Evolutionary conservation across 2,329 filamentous ascomycete genomes (phyloP).

Genomic region (Talaromyces sp.): DNA sequence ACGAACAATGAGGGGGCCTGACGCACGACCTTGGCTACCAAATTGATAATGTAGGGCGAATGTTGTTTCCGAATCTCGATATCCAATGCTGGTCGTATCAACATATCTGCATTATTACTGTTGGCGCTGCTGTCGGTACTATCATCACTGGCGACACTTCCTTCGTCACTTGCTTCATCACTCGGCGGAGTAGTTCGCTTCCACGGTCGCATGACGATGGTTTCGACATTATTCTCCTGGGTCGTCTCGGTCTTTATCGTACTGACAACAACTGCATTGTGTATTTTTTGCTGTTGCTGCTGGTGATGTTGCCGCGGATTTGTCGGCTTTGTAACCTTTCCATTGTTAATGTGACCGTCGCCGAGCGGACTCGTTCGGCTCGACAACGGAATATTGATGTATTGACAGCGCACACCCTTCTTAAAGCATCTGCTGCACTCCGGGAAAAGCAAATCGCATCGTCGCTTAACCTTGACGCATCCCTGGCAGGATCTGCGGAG

Average conservation of each 20-base stretch:
- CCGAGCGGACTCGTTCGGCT: slow-evolving; percentile 3
- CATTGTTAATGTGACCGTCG: neutral
- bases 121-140: neutral
- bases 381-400: slow-evolving; percentile 28
- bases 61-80: slow-evolving; percentile 30
- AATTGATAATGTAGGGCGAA: slow-evolving; percentile 23
- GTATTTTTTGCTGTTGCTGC: neutral
- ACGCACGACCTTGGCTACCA: slow-evolving; percentile 26
- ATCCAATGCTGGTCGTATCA: slow-evolving; percentile 17
- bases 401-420: slow-evolving; percentile 27
- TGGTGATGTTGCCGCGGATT: neutral
- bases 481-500: slow-evolving; percentile 32
- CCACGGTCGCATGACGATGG: neutral
- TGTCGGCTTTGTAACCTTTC: slow-evolving; percentile 11
- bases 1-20: slow-evolving; percentile 24
- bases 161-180: neutral
- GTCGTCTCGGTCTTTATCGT: neutral
- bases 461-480: slow-evolving; percentile 30
- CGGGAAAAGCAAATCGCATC: slow-evolving; percentile 30
- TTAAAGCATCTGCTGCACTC: slow-evolving; percentile 28
- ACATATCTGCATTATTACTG: slow-evolving; percentile 13
- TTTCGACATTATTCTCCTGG: slow-evolving; percentile 1
- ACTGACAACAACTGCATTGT: neutral
- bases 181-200: neutral
- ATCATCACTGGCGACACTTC: slow-evolving; percentile 3